Evolutionary conservation across 1,139 yeast genomes (phyloP).

Genomic region (Lodderomyces elongisporus): DNA sequence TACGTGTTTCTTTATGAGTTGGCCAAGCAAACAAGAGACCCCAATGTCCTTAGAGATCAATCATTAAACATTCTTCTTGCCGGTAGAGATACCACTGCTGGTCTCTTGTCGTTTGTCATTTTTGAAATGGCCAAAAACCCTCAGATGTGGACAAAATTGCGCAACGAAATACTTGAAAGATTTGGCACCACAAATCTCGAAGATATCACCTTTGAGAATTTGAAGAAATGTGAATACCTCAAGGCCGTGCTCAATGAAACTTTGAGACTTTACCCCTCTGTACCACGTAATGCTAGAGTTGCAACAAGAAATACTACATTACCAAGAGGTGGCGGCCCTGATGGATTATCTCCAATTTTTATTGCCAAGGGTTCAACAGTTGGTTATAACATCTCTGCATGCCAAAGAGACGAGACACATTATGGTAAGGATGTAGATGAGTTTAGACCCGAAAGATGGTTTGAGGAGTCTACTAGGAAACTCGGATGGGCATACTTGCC

Average conservation of each 20-base stretch:
- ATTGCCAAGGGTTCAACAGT: slow-evolving; percentile 38
- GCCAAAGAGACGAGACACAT: slow-evolving; percentile 33
- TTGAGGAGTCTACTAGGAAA: slow-evolving; percentile 16
- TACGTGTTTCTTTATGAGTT: slow-evolving; percentile 43
- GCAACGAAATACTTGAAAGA: slow-evolving; percentile 24
- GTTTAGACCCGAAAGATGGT: slow-evolving; percentile 49
- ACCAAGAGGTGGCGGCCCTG: slow-evolving; percentile 51
- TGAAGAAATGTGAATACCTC: slow-evolving; percentile 43
- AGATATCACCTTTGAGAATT: slow-evolving; percentile 33
- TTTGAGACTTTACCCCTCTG: slow-evolving; percentile 48
- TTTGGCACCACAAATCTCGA: slow-evolving; percentile 21
- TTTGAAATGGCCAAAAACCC: slow-evolving; percentile 42
- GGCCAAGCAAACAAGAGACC: slow-evolving; percentile 41
- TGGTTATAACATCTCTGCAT: slow-evolving; percentile 31
- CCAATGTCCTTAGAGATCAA: slow-evolving; percentile 39
- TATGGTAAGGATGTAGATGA: slow-evolving; percentile 43
- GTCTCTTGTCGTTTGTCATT: slow-evolving; percentile 40
- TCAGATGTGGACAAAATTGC: slow-evolving; percentile 28
- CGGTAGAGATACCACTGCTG: slow-evolving; percentile 47
- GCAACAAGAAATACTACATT: slow-evolving; percentile 42
- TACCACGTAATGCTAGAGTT: slow-evolving; percentile 42
- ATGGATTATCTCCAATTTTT: slow-evolving; percentile 37
- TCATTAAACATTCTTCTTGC: slow-evolving; percentile 42
- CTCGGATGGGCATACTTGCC: slow-evolving; percentile 41
- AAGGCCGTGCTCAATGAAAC: slow-evolving; percentile 45